Conservation (phyloP, 441 rosid genomes). For the Breynia disticha region DNA sequence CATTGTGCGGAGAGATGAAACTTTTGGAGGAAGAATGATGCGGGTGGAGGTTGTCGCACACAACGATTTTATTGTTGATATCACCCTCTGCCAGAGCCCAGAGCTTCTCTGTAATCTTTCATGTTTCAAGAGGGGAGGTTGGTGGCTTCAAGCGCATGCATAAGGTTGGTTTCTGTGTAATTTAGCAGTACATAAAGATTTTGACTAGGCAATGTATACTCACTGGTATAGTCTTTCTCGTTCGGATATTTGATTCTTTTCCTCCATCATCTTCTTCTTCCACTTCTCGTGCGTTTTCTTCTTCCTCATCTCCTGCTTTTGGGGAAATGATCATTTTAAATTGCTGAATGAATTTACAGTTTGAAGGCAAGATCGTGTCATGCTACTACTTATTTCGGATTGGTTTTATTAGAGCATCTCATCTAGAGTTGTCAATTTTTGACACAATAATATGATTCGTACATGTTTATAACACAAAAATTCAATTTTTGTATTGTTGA, state of each 20-base stretch:
- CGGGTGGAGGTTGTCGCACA: slow-evolving; percentile 13
- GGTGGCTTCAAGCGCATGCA: slow-evolving; percentile 18
- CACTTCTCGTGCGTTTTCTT: no score
- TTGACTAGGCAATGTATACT: slow-evolving; percentile 34
- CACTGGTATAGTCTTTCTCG: slow-evolving; percentile 27
- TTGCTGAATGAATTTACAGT: slow-evolving; percentile 1
- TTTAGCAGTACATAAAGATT: slow-evolving; percentile 43
- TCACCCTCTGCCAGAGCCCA: slow-evolving; percentile 15
- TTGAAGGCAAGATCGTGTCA: no score
- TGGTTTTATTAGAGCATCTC: no score
- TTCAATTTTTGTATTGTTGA: no score
- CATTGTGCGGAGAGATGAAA: slow-evolving; percentile 7
- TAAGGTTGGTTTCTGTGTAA: slow-evolving; percentile 35
- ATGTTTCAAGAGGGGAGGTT: slow-evolving; percentile 14
- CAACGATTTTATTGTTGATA: slow-evolving; percentile 11
- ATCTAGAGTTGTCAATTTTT: no score
- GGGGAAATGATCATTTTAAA: slow-evolving; percentile 20
- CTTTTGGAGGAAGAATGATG: no score
- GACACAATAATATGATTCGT: no score
- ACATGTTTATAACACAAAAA: no score
- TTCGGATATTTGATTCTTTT: slow-evolving; percentile 18
- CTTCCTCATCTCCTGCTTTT: no score
- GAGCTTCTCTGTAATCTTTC: slow-evolving; percentile 9
- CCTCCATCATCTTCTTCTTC: background rate
- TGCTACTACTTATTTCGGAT: no score